These are phyloP conservation scores for Talaromyces sp. DNA, from an alignment of 2,329 filamentous ascomycete genomes.

Conservation along the genomic window DNA sequence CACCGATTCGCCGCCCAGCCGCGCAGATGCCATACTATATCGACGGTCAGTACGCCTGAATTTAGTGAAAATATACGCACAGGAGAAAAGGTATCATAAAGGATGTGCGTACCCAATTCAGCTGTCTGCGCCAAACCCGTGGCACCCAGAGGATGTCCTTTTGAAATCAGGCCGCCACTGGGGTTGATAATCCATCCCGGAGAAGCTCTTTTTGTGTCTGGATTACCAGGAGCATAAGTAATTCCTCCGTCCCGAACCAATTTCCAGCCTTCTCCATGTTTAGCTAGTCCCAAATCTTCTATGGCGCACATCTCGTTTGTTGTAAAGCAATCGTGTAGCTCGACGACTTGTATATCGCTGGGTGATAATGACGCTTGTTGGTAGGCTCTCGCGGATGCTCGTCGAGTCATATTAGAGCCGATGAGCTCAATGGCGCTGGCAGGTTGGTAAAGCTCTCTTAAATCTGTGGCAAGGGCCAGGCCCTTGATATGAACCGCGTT, in stretches of 20 bases:
- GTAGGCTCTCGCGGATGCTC: constrained; percentile 65
- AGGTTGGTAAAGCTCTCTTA: constrained; percentile 66
- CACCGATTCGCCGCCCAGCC: constrained; percentile 92
- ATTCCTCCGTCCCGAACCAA: constrained; percentile 83
- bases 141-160: constrained; percentile 90
- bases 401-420: constrained; percentile 77
- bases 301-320: constrained; percentile 90
- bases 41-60: too few species aligned
- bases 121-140: constrained; percentile 92
- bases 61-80: too few species aligned
- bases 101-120: constrained; percentile 51
- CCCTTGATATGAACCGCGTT: constrained; percentile 88
- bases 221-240: constrained; percentile 68
- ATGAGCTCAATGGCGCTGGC: constrained; percentile 78
- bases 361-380: constrained; percentile 61
- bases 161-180: constrained; percentile 88
- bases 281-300: constrained; percentile 75
- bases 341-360: constrained; percentile 72
- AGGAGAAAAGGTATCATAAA: too few species aligned
- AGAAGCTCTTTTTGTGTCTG: too few species aligned
- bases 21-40: constrained; percentile 76
- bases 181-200: constrained; percentile 71
- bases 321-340: constrained; percentile 95
- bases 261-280: constrained; percentile 82
- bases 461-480: constrained; percentile 81